Evolutionary conservation across 83 land plant species (phyloP).

Genomic region (Thuja plicata): DNA sequence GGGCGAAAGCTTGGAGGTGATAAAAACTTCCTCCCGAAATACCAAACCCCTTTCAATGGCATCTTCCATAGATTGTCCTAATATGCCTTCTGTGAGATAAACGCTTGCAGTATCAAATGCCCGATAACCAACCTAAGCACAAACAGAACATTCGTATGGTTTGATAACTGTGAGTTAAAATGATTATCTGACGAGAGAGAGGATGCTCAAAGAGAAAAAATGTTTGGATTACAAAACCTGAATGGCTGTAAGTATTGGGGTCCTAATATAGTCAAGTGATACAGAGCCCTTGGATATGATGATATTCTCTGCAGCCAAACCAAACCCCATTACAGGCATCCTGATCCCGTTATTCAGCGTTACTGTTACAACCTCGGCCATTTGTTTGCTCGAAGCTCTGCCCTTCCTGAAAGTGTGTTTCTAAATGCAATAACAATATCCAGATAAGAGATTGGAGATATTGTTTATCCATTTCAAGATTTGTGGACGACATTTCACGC

Average conservation of each 20-base stretch:
- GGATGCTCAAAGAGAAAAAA: background rate
- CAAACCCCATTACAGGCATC: background rate
- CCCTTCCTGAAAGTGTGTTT: too few species aligned
- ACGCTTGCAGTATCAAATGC: slow-evolving; percentile 21
- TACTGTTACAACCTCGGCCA: background rate
- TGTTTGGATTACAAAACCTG: background rate
- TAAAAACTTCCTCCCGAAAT: slow-evolving; percentile 23
- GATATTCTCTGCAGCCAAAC: background rate
- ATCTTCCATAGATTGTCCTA: slow-evolving; percentile 19
- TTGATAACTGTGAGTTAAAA: background rate
- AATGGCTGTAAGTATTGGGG: background rate
- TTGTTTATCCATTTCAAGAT: too few species aligned
- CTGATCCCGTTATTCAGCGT: background rate
- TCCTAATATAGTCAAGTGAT: background rate
- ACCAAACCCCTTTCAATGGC: slow-evolving; percentile 19
- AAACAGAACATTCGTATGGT: background rate
- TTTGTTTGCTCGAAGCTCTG: background rate
- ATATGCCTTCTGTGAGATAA: slow-evolving; percentile 21
- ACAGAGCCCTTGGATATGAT: background rate
- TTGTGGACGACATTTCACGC: too few species aligned
- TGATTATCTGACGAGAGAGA: background rate
- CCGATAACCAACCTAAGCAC: slow-evolving; percentile 20
- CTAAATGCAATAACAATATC: too few species aligned
- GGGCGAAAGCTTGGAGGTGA: slow-evolving; percentile 25
- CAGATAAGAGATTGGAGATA: too few species aligned